A percentile compares a stretch with the other conserved stretches of the same genome.
Evolutionary conservation across 768 basidiomycete species (phyloP).

Genomic region (Russula sp.): DNA sequence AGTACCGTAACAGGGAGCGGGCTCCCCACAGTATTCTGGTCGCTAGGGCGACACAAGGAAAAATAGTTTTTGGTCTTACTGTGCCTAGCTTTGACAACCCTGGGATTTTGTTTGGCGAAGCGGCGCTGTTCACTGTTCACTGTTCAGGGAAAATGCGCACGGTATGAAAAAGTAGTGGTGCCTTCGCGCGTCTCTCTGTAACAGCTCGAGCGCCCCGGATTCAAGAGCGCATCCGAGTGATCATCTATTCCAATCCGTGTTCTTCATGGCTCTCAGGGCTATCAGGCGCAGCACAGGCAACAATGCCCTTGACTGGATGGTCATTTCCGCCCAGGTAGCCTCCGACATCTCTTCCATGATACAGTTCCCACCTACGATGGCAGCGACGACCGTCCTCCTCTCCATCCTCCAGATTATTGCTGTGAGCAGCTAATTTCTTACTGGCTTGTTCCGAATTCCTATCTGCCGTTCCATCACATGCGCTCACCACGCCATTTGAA

Average conservation of each 20-base stretch:
- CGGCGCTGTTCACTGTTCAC: not conserved
- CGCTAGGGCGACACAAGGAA: not conserved
- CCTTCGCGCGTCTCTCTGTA: not conserved
- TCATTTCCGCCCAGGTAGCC: constrained; percentile 11
- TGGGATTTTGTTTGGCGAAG: not conserved
- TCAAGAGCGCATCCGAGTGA: not conserved
- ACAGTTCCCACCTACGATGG: constrained; percentile 17
- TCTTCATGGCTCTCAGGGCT: constrained; percentile 13
- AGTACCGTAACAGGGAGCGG: no score
- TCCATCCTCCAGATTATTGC: constrained; percentile 17
- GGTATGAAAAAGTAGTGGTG: not conserved
- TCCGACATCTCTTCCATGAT: constrained; percentile 9
- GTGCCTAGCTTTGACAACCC: not conserved
- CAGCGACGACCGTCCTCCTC: constrained; percentile 15
- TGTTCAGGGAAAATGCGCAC: not conserved
- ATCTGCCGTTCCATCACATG: no score
- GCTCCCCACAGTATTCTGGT: not conserved
- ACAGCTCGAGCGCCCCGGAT: not conserved
- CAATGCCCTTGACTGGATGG: constrained; percentile 17
- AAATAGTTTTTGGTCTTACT: not conserved
- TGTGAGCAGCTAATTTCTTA: not conserved
- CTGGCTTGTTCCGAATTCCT: not conserved
- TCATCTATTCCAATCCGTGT: not conserved
- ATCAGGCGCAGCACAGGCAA: constrained; percentile 14
- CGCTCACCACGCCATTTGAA: not conserved